Conservation (phyloP, 78 protist species). For the Planoprotostelium fungivorum region DNA sequence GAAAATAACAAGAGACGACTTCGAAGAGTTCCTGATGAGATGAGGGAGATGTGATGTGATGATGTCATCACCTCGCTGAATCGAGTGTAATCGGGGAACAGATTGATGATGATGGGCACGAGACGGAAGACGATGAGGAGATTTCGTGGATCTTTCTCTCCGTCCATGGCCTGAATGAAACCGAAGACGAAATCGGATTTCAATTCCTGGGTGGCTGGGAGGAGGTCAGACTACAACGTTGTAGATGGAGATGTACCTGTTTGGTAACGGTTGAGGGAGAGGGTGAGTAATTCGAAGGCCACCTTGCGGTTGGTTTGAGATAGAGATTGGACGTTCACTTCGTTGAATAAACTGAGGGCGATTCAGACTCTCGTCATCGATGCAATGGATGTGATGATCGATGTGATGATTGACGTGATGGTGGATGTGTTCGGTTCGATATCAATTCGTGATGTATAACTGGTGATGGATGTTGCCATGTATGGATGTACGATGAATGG, state of each 20-base stretch:
- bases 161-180: constrained; percentile 76
- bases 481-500: no score
- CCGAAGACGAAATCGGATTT: constrained; percentile 67
- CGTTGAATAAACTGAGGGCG: constrained; percentile 24
- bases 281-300: constrained; percentile 30
- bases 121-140: constrained; percentile 59
- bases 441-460: no score
- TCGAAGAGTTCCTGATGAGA: constrained; percentile 67
- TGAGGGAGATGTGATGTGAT: neutral
- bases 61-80: constrained; percentile 19
- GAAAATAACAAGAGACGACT: constrained; percentile 76
- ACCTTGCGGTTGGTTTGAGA: constrained; percentile 41
- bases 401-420: neutral
- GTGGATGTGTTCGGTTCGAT: constrained; percentile 1
- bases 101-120: constrained; percentile 19
- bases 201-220: constrained; percentile 32
- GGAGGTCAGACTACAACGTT: neutral
- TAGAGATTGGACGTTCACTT: constrained; percentile 50
- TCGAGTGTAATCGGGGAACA: constrained; percentile 30
- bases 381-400: neutral
- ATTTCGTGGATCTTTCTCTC: constrained; percentile 95
- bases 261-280: neutral
- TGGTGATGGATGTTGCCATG: no score
- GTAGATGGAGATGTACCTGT: neutral
- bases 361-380: neutral